Evolutionary conservation across 1,139 yeast genomes (phyloP).

Genomic region (Kodamaea anthophila): DNA sequence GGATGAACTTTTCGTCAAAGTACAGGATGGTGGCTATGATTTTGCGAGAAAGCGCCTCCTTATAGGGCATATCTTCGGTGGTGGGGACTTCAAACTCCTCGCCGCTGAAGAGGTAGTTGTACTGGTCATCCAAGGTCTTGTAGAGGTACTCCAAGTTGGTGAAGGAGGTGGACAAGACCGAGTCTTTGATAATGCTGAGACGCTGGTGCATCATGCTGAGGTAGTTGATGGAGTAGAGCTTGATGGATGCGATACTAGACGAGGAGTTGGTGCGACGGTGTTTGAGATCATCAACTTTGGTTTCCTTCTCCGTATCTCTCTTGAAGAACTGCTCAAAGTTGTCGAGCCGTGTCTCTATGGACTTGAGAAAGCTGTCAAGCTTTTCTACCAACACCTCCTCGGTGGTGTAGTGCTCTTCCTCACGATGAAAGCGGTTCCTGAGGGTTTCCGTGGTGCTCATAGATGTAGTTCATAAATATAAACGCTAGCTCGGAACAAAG

Average conservation of each 20-base stretch:
- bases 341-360: conserved; percentile 49
- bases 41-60: conserved; percentile 34
- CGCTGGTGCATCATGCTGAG: conserved; percentile 39
- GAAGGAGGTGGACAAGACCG: conserved; percentile 36
- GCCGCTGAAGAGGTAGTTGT: conserved; percentile 36
- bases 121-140: conserved; percentile 50
- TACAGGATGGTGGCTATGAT: conserved; percentile 49
- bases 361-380: conserved; percentile 45
- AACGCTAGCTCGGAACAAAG: conserved; percentile 2
- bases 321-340: conserved; percentile 47
- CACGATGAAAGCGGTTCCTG: too few species aligned
- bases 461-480: too few species aligned
- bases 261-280: conserved; percentile 20
- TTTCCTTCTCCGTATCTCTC: conserved; percentile 13
- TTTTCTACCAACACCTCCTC: conserved; percentile 48
- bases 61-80: conserved; percentile 8
- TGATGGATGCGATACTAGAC: conserved; percentile 26
- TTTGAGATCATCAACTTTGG: conserved; percentile 9
- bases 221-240: conserved; percentile 27
- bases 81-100: conserved; percentile 8
- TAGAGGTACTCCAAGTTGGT: conserved; percentile 44
- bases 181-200: conserved; percentile 34
- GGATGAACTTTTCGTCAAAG: conserved; percentile 49
- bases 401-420: too few species aligned
- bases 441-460: too few species aligned